These are phyloP conservation scores for Diplodia mutila DNA, from an alignment of 2,329 filamentous ascomycete genomes.

Conservation along the genomic window DNA sequence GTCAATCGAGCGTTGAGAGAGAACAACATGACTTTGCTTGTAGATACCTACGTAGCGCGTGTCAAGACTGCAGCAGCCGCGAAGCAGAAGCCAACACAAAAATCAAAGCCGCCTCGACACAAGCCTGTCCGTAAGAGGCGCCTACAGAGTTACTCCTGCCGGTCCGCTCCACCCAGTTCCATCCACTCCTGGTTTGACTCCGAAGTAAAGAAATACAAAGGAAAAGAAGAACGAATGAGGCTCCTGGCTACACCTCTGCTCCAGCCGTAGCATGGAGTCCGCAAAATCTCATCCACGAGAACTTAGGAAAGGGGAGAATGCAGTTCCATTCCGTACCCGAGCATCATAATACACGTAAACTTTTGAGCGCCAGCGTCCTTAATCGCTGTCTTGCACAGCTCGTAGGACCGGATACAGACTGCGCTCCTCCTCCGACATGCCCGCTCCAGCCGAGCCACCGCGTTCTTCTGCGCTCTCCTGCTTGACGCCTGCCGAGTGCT, in stretches of 20 bases:
- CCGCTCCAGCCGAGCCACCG: constrained; percentile 31
- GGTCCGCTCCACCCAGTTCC: constrained; percentile 4
- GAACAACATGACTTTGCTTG: constrained; percentile 16
- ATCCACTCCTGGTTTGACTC: constrained; percentile 18
- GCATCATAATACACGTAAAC: constrained; percentile 22
- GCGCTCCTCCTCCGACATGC: constrained; percentile 43
- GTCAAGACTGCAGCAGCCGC: constrained; percentile 6
- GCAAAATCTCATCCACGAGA: constrained; percentile 17
- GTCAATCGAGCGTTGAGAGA: background rate
- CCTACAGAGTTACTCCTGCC: constrained; percentile 12
- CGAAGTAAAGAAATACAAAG: constrained; percentile 14
- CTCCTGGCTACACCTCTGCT: constrained; percentile 9
- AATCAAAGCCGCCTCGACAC: constrained; percentile 23
- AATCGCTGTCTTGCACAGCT: constrained; percentile 46
- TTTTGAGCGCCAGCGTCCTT: constrained; percentile 24
- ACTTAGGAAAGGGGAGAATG: constrained; percentile 18
- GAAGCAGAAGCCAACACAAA: background rate
- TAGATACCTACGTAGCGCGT: constrained; percentile 17
- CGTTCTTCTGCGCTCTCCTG: constrained; percentile 31
- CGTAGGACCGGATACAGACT: constrained; percentile 47
- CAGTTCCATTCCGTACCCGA: constrained; percentile 9
- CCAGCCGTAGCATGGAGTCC: constrained; percentile 24
- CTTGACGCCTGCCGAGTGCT: constrained; percentile 34
- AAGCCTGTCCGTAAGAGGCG: constrained; percentile 24
- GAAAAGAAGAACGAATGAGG: constrained; percentile 4